Percentiles rank a stretch among this genome's conserved stretches.
These are phyloP conservation scores for Scedosporium dehoogii DNA, from an alignment of 2,329 filamentous ascomycete genomes.

Conservation along the genomic window DNA sequence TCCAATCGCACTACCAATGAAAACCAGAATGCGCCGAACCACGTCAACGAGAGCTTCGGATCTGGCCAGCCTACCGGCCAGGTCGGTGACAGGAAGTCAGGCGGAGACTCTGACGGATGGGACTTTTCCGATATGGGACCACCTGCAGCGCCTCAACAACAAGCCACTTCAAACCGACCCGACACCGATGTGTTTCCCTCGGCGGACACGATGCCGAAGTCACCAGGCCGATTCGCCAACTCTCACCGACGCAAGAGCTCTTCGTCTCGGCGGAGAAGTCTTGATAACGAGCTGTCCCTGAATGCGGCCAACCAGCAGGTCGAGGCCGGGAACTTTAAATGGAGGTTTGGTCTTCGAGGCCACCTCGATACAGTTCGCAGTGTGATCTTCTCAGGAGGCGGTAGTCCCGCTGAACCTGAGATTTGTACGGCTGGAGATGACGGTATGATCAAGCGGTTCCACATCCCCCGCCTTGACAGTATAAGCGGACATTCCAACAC, in stretches of 20 bases:
- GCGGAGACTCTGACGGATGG: constrained; percentile 65
- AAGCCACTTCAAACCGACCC: constrained; percentile 69
- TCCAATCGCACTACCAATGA: constrained; percentile 10
- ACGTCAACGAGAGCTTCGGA: neutral
- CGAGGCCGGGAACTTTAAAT: constrained; percentile 76
- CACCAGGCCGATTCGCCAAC: constrained; percentile 58
- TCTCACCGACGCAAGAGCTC: constrained; percentile 76
- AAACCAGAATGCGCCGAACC: neutral
- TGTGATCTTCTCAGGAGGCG: constrained; percentile 93
- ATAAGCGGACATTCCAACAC: constrained; percentile 27
- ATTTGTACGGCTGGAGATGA: constrained; percentile 95
- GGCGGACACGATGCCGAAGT: constrained; percentile 71
- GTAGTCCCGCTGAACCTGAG: constrained; percentile 89
- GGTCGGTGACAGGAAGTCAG: constrained; percentile 6
- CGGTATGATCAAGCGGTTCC: constrained; percentile 92
- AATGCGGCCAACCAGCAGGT: constrained; percentile 42
- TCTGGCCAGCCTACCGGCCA: neutral
- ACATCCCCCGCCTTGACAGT: constrained; percentile 72
- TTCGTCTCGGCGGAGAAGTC: constrained; percentile 53
- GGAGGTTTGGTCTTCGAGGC: constrained; percentile 82
- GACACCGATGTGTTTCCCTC: constrained; percentile 84
- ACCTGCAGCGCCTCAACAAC: constrained; percentile 19
- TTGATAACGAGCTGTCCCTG: constrained; percentile 54
- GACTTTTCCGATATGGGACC: constrained; percentile 48
- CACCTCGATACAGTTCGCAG: constrained; percentile 90